Evolutionary conservation across 2,329 filamentous ascomycete genomes (phyloP), one percentile per base, ranked within the genome.

Genomic region (Fusarium beomiforme): DNA sequence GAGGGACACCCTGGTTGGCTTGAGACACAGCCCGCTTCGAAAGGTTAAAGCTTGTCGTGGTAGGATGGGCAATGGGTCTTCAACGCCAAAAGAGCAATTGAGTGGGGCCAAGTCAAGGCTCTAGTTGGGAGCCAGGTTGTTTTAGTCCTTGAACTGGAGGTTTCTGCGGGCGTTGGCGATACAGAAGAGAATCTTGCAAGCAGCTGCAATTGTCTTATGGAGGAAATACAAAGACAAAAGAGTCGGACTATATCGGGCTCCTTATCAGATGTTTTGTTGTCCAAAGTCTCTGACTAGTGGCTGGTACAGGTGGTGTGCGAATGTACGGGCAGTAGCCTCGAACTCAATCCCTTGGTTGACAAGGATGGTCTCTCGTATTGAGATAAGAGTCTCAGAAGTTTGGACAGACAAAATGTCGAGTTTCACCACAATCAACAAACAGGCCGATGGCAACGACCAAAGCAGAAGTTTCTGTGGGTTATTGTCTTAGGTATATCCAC

Each of bases 1-100:
- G 44, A 59, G 54, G 46, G 41, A 57, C 55, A 39, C 50, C 51
- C 59, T 61, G 62, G 39, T 68, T 57, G 43, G 39, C 47, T 59
- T 16, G 57, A 71, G 57, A 64, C 69, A 71, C 64, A 71, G 69
- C 68, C 64, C 64, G 43, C 55, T 49, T 60, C 29, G 41, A 71
- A 36, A 65, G 55, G 65, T 65, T 65, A 69, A 69, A 55, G 61
- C 46, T 59, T 57, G 44, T 49, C 39, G 68, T 66, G 31, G 60
- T 66, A 50, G 62, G 33, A 55, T 58, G 17, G 46, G 47, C 46
- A 55, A 64, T 64, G 49, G 67, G 55, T 51, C 42, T 33, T 57
- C 36, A 34, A 50, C 34, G 24, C 53, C 46, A n/a, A 71, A 68
- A 59, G 46, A 41, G 51, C 21, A 71, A 51, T 26, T 44, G 39